These are phyloP conservation scores for Phytophthora pisi DNA, from an alignment of 352 stramenopile genomes.

Conservation along the genomic window DNA sequence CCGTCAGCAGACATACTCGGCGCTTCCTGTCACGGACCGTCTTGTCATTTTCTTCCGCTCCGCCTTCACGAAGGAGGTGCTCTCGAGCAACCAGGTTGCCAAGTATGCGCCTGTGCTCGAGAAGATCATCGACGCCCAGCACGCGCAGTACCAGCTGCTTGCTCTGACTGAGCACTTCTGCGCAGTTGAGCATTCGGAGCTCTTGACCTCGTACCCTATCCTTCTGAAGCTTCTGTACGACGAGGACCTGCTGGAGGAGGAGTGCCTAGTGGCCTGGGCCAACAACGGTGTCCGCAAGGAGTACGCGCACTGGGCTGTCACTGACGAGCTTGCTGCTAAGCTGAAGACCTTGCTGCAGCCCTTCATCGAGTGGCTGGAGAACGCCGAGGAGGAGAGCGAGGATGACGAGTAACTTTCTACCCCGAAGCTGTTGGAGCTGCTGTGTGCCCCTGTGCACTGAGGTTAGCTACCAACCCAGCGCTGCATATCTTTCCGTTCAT, in stretches of 20 bases:
- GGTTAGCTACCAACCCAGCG: conserved; percentile 10
- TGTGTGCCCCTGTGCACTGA: neutral
- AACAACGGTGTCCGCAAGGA: conserved; percentile 72
- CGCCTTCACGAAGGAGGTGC: conserved; percentile 88
- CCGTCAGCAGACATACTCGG: conserved; percentile 93
- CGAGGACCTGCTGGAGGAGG: conserved; percentile 96
- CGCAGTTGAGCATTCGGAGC: conserved; percentile 84
- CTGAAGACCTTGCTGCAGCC: conserved; percentile 91
- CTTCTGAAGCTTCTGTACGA: conserved; percentile 98
- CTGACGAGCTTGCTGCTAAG: conserved; percentile 83
- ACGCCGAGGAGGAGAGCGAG: conserved; percentile 93
- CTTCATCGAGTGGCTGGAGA: conserved; percentile 98
- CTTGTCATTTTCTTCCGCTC: conserved; percentile 95
- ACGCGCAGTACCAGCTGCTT: conserved; percentile 95
- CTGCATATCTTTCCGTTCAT: conserved; percentile 21
- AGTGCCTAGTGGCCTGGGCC: conserved; percentile 94
- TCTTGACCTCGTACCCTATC: conserved; percentile 90
- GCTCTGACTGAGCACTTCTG: conserved; percentile 92
- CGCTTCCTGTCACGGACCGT: conserved; percentile 92
- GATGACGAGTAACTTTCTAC: conserved; percentile 60
- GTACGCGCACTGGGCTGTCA: conserved; percentile 89
- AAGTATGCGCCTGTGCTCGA: conserved; percentile 90
- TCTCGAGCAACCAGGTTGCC: conserved; percentile 91
- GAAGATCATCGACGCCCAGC: conserved; percentile 82
- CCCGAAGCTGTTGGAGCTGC: conserved; percentile 7